Percentiles rank a stretch among this genome's conserved stretches.
phyloP scores from a whole-genome alignment of 352 stramenopile genomes.

The Ochromonadaceae sp. region DNA sequence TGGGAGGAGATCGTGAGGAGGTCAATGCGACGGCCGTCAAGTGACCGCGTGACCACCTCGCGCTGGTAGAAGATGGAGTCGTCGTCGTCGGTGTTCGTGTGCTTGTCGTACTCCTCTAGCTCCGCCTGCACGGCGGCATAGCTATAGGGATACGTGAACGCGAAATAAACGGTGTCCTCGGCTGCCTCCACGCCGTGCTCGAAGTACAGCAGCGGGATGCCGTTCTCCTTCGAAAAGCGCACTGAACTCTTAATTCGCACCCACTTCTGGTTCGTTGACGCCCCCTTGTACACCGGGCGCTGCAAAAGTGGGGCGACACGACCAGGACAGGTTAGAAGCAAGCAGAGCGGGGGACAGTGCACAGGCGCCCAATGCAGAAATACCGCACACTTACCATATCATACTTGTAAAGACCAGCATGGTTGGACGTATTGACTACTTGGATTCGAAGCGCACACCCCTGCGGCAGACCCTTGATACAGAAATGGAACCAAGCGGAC shows the following conservation, averaged over 20 bases:
- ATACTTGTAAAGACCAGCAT: conserved; percentile 33
- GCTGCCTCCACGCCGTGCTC: conserved; percentile 33
- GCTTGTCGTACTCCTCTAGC: conserved; percentile 24
- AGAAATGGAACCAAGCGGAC: conserved; percentile 37
- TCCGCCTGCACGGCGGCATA: conserved; percentile 44
- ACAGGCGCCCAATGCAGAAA: not conserved
- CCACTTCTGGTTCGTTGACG: conserved; percentile 17
- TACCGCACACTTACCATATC: conserved; percentile 32
- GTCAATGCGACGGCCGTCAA: conserved; percentile 45
- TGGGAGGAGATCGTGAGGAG: conserved; percentile 45
- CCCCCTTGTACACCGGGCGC: conserved; percentile 22
- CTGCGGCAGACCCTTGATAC: conserved; percentile 19
- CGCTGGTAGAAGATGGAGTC: conserved; percentile 52
- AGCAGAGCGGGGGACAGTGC: too few species aligned
- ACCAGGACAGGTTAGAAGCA: not conserved
- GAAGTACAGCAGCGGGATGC: conserved; percentile 31
- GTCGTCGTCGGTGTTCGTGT: conserved; percentile 12
- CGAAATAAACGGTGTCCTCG: conserved; percentile 42
- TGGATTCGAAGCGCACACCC: conserved; percentile 19
- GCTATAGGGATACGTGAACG: conserved; percentile 52
- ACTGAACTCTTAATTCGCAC: conserved; percentile 26
- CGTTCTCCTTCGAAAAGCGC: conserved; percentile 17
- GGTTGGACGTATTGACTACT: conserved; percentile 30
- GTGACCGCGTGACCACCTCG: conserved; percentile 43
- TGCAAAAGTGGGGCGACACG: not conserved